These are phyloP conservation scores for Colletotrichum abscissum DNA, from an alignment of 2,329 filamentous ascomycete species.

Conservation along the genomic window DNA sequence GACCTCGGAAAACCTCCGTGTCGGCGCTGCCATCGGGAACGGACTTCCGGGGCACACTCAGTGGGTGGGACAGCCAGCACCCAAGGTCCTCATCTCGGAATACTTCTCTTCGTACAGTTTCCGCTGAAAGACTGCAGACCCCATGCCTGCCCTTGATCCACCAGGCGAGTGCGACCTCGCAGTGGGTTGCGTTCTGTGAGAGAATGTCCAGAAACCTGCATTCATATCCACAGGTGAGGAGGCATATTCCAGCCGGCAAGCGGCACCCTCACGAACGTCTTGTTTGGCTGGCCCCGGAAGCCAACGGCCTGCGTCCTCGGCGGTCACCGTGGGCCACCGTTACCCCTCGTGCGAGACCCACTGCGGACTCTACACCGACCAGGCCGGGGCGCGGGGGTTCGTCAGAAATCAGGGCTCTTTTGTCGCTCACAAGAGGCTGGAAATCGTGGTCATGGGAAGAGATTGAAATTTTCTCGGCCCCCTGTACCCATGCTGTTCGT, in stretches of 20 bases:
- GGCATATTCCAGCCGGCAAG: not conserved
- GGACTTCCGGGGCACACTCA: slow-evolving; percentile 2
- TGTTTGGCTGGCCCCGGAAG: slow-evolving; percentile 7
- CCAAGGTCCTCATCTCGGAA: not conserved
- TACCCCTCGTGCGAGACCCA: slow-evolving; percentile 31
- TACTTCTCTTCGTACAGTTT: not conserved
- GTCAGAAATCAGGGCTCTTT: slow-evolving; percentile 15
- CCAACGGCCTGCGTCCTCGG: slow-evolving; percentile 24
- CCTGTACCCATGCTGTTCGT: not conserved
- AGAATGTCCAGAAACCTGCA: slow-evolving; percentile 8
- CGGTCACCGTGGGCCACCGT: slow-evolving; percentile 12
- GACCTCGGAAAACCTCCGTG: slow-evolving; percentile 26
- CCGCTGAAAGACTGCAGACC: not conserved
- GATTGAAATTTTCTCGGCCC: not conserved
- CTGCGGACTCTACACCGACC: slow-evolving; percentile 29
- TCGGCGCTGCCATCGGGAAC: slow-evolving; percentile 2
- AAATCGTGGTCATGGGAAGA: slow-evolving; percentile 23
- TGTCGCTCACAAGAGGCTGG: slow-evolving; percentile 13
- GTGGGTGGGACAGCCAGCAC: not conserved
- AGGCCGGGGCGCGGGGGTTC: slow-evolving; percentile 30
- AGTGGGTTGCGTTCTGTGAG: not conserved
- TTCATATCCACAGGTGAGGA: not conserved
- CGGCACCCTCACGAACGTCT: not conserved
- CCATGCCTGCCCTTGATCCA: slow-evolving; percentile 2
- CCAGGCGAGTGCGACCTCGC: slow-evolving; percentile 9